Evolutionary conservation across 2,329 filamentous ascomycete species (phyloP), one percentile per base, ranked within the genome.

Genomic region (Rhinocladiella similis): DNA sequence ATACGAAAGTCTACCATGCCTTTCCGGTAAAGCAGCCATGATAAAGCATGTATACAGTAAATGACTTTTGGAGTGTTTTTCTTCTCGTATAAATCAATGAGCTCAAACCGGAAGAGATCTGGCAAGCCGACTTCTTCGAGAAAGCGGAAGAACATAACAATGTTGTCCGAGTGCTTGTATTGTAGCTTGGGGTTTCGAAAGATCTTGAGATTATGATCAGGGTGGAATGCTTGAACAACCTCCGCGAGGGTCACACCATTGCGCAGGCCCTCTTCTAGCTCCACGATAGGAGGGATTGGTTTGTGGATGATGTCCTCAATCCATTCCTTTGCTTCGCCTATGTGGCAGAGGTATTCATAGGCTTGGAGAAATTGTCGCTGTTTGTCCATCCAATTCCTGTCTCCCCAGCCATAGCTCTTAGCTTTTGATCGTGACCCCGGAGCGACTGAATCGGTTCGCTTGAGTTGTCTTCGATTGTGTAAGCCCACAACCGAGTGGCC

Each of bases 11-110:
- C 88, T 38, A 97, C 89, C 61, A 97, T 91, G 1, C 94, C 93
- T 71, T 97, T 94, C 47, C 94, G 88, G 73, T 90, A 97, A 10
- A 99, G 80, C n/a, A 99, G 81, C 91, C 93, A 99, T 70, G 93
- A 97, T 16, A 99, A 79, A 0, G 94, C 94, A 68, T 99, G 94
- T 50, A 99, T 94, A 70, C 94, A 99, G 76, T 99, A 96, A 60
- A 99, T 99, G 70, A 97, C 95, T 73, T 97, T 99, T 3, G 94
- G 94, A 1, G 97, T 95, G 67, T 99, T 99, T 76, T 99, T 99
- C 80, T 97, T 99, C 74, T 99, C 95, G 77, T 99, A 99, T 12
- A 99, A 77, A 73, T 99, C 94, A 62, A 97, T 96, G 45, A 97
- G 80, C 72, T 99, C 94, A 72, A 99, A 99, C 55, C 93, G 86